phyloP scores from a whole-genome alignment of 208 protist species.

The Leishmania arabica region DNA sequence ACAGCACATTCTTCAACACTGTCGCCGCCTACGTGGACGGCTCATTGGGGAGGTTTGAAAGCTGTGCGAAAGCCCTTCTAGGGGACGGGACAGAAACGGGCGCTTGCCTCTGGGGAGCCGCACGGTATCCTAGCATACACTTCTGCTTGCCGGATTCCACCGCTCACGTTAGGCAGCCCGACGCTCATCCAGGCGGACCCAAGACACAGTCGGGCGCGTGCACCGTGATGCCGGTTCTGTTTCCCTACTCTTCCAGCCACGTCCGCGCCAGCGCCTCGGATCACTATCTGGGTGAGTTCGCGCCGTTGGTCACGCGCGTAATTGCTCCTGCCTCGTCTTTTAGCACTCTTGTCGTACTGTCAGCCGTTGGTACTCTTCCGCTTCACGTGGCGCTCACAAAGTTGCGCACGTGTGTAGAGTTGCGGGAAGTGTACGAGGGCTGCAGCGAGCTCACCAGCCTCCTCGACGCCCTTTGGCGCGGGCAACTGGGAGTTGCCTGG shows the following conservation, averaged over 20 bases:
- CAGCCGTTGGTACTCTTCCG: constrained; percentile 42
- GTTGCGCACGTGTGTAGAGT: constrained; percentile 29
- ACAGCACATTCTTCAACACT: constrained; percentile 50
- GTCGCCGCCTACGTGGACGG: constrained; percentile 27
- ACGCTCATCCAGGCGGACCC: too few species aligned
- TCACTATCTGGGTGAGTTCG: constrained; percentile 21
- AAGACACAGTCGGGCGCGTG: constrained; percentile 1
- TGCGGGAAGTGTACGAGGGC: constrained; percentile 38
- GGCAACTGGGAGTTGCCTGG: constrained; percentile 35
- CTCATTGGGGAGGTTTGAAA: constrained; percentile 20
- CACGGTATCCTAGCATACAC: constrained; percentile 33
- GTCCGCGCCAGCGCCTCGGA: constrained; percentile 12
- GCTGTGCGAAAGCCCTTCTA: constrained; percentile 24
- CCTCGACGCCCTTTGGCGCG: constrained; percentile 32
- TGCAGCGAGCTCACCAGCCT: constrained; percentile 25
- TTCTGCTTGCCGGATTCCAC: constrained; percentile 32
- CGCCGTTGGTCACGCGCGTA: constrained; percentile 26
- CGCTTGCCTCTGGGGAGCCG: constrained; percentile 26
- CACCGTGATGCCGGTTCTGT: constrained; percentile 18
- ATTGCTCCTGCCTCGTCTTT: constrained; percentile 29
- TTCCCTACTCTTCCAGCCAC: constrained; percentile 17
- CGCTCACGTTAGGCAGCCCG: background rate
- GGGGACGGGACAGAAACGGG: constrained; percentile 13
- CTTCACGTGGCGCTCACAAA: constrained; percentile 35
- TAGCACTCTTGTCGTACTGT: constrained; percentile 42